Conservation (phyloP, 768 basidiomycete genomes). For the Boletus reticulatus region DNA sequence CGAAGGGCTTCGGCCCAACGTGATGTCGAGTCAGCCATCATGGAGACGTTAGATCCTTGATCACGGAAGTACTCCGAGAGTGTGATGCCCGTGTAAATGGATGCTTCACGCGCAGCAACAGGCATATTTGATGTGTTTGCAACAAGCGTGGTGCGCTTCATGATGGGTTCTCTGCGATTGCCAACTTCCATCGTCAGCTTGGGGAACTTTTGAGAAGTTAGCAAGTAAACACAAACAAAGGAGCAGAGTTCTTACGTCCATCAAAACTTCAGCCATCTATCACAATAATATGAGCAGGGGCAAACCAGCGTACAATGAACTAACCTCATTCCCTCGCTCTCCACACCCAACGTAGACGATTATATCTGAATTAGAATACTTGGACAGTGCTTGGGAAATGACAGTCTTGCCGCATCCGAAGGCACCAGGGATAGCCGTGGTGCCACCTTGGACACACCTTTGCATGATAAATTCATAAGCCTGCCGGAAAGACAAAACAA, state of each 20-base stretch:
- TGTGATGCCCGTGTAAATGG: conserved; percentile 99
- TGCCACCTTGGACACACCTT: conserved; percentile 95
- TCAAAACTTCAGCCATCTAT: conserved; percentile 97
- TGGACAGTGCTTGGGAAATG: conserved; percentile 96
- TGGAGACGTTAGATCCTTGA: conserved; percentile 94
- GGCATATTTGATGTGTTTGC: conserved; percentile 99
- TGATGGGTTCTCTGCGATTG: conserved; percentile 96
- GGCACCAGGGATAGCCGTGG: conserved; percentile 96
- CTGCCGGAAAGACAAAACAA: conserved; percentile 8
- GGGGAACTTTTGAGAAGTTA: conserved; percentile 58
- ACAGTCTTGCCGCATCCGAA: conserved; percentile 99
- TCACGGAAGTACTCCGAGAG: conserved; percentile 99
- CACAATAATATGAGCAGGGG: conserved; percentile 7
- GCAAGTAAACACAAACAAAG: conserved; percentile 4
- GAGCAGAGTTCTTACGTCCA: conserved; percentile 61
- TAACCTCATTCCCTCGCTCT: conserved; percentile 94
- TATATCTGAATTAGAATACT: conserved; percentile 99
- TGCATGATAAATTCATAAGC: background rate
- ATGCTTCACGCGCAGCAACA: conserved; percentile 98
- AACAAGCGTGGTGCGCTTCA: conserved; percentile 99
- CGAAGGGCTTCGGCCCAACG: conserved; percentile 99
- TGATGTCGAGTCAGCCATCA: conserved; percentile 99
- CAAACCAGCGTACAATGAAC: conserved; percentile 38
- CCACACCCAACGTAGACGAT: conserved; percentile 99
- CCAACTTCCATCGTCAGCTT: conserved; percentile 89